Conservation (phyloP, 805 yeast genomes). For the Vanderwaltozyma verrucispora region DNA sequence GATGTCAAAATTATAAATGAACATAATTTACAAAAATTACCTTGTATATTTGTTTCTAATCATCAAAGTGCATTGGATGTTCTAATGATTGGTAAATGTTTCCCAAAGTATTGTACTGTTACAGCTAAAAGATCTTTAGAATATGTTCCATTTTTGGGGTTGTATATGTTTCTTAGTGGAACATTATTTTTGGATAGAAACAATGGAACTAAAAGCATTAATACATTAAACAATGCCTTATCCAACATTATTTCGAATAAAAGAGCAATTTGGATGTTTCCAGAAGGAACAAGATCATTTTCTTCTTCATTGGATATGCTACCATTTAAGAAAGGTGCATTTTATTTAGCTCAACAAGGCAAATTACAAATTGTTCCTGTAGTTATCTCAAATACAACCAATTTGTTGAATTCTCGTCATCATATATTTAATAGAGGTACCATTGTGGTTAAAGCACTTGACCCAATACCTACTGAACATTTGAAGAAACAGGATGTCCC, state of each 20-base stretch:
- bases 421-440: conserved; percentile 65
- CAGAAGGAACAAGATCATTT: conserved; percentile 95
- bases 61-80: conserved; percentile 90
- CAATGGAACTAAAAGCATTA: conserved; percentile 62
- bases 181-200: conserved; percentile 84
- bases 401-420: conserved; percentile 48
- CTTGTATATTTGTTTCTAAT: conserved; percentile 75
- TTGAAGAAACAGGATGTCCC: conserved; percentile 66
- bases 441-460: conserved; percentile 66
- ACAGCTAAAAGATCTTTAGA: conserved; percentile 83
- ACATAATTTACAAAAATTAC: conserved; percentile 45
- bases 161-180: conserved; percentile 91
- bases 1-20: conserved; percentile 60
- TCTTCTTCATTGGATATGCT: conserved; percentile 54
- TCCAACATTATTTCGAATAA: conserved; percentile 46
- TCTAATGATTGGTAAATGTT: conserved; percentile 65
- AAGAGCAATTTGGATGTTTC: conserved; percentile 81
- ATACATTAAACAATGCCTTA: conserved; percentile 63
- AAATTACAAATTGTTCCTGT: conserved; percentile 82
- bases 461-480: conserved; percentile 66
- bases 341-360: conserved; percentile 92
- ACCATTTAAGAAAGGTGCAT: conserved; percentile 95
- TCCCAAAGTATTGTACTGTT: conserved; percentile 82
- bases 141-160: conserved; percentile 87
- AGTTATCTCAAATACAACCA: conserved; percentile 78